These are phyloP conservation scores for Trichoderma atroviride DNA, from an alignment of 2,329 filamentous ascomycete genomes.

Conservation along the genomic window DNA sequence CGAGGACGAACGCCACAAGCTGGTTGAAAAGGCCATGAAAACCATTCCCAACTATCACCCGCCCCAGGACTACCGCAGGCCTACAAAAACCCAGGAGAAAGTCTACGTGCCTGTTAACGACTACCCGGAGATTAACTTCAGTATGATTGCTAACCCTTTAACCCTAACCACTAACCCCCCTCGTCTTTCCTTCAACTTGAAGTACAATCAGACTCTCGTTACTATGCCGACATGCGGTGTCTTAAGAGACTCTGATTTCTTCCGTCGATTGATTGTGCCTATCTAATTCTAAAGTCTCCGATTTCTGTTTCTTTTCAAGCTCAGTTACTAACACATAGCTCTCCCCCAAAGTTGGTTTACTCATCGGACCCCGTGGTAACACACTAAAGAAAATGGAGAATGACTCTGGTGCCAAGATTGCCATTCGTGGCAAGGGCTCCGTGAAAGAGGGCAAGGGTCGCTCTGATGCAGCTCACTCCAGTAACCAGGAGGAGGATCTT, in stretches of 20 bases:
- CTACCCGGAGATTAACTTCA: slow-evolving; percentile 99
- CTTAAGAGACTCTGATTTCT: slow-evolving; percentile 40
- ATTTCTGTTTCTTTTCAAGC: slow-evolving; percentile 28
- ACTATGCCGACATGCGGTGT: slow-evolving; percentile 36
- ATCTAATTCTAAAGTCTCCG: slow-evolving; percentile 39
- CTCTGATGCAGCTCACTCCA: slow-evolving; percentile 97
- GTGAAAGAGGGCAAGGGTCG: slow-evolving; percentile 99
- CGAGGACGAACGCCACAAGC: slow-evolving; percentile 97
- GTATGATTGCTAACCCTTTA: slow-evolving; percentile 99
- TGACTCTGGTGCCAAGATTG: slow-evolving; percentile 97
- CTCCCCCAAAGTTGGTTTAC: slow-evolving; percentile 94
- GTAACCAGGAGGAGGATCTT: slow-evolving; percentile 99
- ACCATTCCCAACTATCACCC: slow-evolving; percentile 99
- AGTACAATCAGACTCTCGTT: slow-evolving; percentile 49
- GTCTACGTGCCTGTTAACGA: slow-evolving; percentile 99
- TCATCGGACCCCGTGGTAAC: slow-evolving; percentile 99
- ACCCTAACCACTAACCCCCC: slow-evolving; percentile 64
- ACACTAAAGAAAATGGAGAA: slow-evolving; percentile 99
- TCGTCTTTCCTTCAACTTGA: slow-evolving; percentile 44
- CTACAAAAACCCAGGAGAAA: slow-evolving; percentile 99
- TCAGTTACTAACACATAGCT: slow-evolving; percentile 88
- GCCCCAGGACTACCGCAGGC: slow-evolving; percentile 95
- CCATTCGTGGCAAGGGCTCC: slow-evolving; percentile 98
- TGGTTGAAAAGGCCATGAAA: slow-evolving; percentile 99
- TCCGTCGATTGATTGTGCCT: slow-evolving; percentile 38